A percentile compares a stretch with the other conserved stretches of the same genome.
phyloP scores from a whole-genome alignment of 352 stramenopile species.

The Paralagenidium karlingii region DNA sequence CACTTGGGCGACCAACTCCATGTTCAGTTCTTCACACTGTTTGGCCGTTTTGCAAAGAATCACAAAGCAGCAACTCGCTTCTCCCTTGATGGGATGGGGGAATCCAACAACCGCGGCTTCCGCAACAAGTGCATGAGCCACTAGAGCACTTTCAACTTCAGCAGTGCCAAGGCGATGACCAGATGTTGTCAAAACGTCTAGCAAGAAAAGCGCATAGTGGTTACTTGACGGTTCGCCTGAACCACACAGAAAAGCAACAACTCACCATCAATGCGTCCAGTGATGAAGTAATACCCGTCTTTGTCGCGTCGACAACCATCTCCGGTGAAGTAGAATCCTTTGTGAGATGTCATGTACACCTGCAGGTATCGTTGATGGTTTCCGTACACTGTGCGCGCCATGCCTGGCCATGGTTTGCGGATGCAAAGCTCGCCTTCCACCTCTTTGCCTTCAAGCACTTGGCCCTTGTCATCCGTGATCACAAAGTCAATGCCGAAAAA shows the following conservation, averaged over 20 bases:
- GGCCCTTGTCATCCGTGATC: constrained; percentile 71
- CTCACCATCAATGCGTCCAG: constrained; percentile 89
- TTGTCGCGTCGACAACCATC: constrained; percentile 81
- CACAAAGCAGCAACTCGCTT: constrained; percentile 93
- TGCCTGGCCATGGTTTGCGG: constrained; percentile 90
- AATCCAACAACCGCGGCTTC: constrained; percentile 93
- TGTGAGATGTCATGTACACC: constrained; percentile 95
- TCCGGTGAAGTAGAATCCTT: constrained; percentile 95
- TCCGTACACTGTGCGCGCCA: constrained; percentile 91
- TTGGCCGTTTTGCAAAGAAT: constrained; percentile 82
- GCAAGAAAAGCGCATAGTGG: too few relatives aligned
- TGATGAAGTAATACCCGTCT: constrained; percentile 99
- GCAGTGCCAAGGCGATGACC: constrained; percentile 86
- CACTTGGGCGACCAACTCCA: constrained; percentile 54
- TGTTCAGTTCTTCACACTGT: constrained; percentile 36
- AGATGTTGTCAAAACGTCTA: constrained; percentile 93
- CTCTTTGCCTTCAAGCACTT: constrained; percentile 74
- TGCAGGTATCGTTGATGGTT: constrained; percentile 93
- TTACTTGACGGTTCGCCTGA: neutral
- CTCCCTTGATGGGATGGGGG: constrained; percentile 94
- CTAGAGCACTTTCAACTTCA: constrained; percentile 84
- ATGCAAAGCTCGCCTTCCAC: constrained; percentile 94
- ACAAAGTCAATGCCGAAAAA: constrained; percentile 94
- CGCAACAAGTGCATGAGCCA: constrained; percentile 85
- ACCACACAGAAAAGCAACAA: neutral